Evolutionary conservation across 192 early-diverging fungal genomes (phyloP).

Genomic region (Umbelopsis sp.): DNA sequence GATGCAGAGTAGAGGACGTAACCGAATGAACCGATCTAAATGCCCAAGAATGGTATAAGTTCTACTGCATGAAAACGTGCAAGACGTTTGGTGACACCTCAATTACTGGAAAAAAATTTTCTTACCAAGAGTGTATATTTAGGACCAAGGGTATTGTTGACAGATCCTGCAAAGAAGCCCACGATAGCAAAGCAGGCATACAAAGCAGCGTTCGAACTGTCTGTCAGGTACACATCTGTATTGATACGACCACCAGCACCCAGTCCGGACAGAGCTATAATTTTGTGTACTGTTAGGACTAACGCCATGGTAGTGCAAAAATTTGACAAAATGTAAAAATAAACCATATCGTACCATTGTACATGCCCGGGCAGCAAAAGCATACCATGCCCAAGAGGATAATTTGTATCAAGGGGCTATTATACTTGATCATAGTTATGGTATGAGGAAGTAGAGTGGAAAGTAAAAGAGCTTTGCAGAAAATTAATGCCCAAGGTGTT

Average conservation of each 20-base stretch:
- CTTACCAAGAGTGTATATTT: conserved; percentile 26
- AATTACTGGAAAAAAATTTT: not conserved
- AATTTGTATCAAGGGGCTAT: conserved; percentile 69
- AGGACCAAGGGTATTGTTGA: conserved; percentile 35
- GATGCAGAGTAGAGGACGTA: conserved; percentile 79
- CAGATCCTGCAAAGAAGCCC: conserved; percentile 40
- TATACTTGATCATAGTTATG: conserved; percentile 24
- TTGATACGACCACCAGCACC: conserved; percentile 41
- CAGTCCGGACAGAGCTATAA: conserved; percentile 44
- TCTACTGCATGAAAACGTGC: not conserved
- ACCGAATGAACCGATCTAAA: conserved; percentile 55
- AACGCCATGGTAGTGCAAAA: conserved; percentile 67
- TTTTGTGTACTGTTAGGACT: conserved; percentile 73
- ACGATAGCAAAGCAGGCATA: conserved; percentile 39
- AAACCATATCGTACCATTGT: conserved; percentile 48
- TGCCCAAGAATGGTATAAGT: not conserved
- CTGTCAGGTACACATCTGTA: conserved; percentile 31
- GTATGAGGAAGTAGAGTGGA: not conserved
- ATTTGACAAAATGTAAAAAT: conserved; percentile 11
- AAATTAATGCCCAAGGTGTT: conserved; percentile 45
- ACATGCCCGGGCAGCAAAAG: conserved; percentile 82
- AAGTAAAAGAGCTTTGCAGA: conserved; percentile 38
- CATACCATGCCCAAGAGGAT: conserved; percentile 73
- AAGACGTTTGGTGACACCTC: not conserved
- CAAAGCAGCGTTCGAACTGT: conserved; percentile 32